Evolutionary conservation across 345 rosid genomes (phyloP).

Genomic region (Brassica cretica): DNA sequence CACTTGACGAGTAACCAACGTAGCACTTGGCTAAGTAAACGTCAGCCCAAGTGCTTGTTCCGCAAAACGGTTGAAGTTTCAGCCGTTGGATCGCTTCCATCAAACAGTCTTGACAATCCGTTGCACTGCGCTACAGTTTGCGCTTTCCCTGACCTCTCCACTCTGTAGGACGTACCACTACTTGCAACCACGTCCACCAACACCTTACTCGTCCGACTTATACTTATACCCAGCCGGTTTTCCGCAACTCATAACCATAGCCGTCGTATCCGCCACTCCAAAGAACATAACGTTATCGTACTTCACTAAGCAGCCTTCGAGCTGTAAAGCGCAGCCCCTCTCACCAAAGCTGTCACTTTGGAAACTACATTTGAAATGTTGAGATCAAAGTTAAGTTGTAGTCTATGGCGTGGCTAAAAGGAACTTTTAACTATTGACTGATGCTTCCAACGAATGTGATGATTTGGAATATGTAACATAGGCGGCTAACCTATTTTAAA

Average conservation of each 20-base stretch:
- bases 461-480: background rate
- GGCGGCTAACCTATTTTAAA: background rate
- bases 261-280: slow-evolving; percentile 49
- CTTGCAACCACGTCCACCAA: background rate
- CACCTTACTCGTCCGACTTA: slow-evolving; percentile 39
- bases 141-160: slow-evolving; percentile 31
- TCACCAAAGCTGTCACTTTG: background rate
- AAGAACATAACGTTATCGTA: slow-evolving; percentile 53
- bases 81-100: slow-evolving; percentile 61
- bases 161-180: no score
- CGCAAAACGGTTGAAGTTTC: slow-evolving; percentile 48
- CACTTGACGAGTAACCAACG: slow-evolving; percentile 50
- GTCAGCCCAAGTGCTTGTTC: slow-evolving; percentile 57
- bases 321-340: slow-evolving; percentile 39
- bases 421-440: background rate
- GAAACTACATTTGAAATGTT: no score
- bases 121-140: slow-evolving; percentile 60
- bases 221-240: slow-evolving; percentile 31
- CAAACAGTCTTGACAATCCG: slow-evolving; percentile 75
- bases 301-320: slow-evolving; percentile 53
- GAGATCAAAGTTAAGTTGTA: no score
- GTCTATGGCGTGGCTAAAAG: background rate
- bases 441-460: background rate
- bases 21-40: slow-evolving; percentile 80
- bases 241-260: slow-evolving; percentile 52